Evolutionary conservation across 805 yeast genomes (phyloP).

Genomic region (Candida fluviatilis): DNA sequence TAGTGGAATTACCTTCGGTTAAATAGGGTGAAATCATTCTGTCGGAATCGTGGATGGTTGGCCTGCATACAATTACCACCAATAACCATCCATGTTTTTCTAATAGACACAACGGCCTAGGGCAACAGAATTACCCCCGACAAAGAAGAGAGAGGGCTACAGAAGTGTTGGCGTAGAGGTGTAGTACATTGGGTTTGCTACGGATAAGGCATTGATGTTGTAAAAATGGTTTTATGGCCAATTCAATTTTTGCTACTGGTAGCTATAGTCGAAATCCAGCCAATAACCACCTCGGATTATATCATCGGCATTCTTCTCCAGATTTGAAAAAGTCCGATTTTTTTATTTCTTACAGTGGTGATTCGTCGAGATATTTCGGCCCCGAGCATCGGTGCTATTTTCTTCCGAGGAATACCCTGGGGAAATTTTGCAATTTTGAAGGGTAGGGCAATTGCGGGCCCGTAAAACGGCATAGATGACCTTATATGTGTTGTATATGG

Average conservation of each 20-base stretch:
- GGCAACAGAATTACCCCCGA: too few relatives aligned
- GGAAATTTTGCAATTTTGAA: too few relatives aligned
- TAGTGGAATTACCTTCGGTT: not conserved
- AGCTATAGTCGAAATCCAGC: not conserved
- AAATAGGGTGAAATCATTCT: not conserved
- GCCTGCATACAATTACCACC: not conserved
- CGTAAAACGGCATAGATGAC: too few relatives aligned
- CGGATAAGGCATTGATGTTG: too few relatives aligned
- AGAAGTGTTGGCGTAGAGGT: too few relatives aligned
- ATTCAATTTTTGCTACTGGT: too few relatives aligned
- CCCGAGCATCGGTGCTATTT: not conserved
- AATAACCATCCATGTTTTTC: not conserved
- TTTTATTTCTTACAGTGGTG: not conserved
- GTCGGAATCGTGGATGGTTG: not conserved
- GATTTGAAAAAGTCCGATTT: not conserved
- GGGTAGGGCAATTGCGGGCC: too few relatives aligned
- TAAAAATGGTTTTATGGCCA: too few relatives aligned
- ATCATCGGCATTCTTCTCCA: slow-evolving; percentile 1
- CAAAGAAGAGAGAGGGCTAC: not conserved
- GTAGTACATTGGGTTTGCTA: too few relatives aligned
- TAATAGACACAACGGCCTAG: not conserved
- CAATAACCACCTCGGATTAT: slow-evolving; percentile 2
- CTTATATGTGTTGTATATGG: too few relatives aligned
- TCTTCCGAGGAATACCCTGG: not conserved
- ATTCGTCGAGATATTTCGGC: slow-evolving; percentile 1